A percentile compares a stretch with the other conserved stretches of the same genome.
phyloP scores from a whole-genome alignment of 345 rosid species.

The Rubroshorea leprosula region DNA sequence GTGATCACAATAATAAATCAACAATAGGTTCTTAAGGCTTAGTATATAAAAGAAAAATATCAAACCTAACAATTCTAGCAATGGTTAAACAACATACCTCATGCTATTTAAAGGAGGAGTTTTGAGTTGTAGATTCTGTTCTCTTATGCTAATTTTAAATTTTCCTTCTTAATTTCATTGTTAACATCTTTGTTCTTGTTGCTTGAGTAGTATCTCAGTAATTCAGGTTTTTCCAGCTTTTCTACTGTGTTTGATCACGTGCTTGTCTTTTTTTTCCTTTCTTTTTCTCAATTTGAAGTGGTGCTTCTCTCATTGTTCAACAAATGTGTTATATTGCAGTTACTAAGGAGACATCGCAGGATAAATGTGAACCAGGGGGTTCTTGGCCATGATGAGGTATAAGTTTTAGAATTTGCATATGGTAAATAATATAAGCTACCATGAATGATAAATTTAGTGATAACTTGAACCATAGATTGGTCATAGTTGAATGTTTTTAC shows the following conservation, averaged over 20 bases:
- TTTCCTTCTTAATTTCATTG: slow-evolving; percentile 4
- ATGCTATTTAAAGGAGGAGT: background rate
- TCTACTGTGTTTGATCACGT: no score
- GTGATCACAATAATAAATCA: no score
- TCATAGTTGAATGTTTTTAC: no score
- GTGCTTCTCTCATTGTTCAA: background rate
- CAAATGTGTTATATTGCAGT: slow-evolving; percentile 26
- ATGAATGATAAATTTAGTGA: no score
- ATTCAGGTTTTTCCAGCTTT: no score
- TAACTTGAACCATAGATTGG: no score
- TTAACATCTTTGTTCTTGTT: background rate
- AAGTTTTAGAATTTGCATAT: background rate
- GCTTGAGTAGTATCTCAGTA: background rate
- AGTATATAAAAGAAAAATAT: no score
- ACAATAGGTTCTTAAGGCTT: no score
- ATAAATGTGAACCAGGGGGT: slow-evolving; percentile 44
- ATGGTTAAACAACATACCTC: no score
- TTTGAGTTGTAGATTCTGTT: background rate
- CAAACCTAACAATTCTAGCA: no score
- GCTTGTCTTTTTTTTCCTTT: background rate
- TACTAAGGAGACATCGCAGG: slow-evolving; percentile 63
- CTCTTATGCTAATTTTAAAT: background rate
- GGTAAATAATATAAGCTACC: background rate
- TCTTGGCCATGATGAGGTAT: slow-evolving; percentile 57
- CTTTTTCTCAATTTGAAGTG: background rate